Base-by-base conservation (phyloP, 495 filamentous ascomycete genomes). In the Aspergillus sclerotiicarbonarius region DNA sequence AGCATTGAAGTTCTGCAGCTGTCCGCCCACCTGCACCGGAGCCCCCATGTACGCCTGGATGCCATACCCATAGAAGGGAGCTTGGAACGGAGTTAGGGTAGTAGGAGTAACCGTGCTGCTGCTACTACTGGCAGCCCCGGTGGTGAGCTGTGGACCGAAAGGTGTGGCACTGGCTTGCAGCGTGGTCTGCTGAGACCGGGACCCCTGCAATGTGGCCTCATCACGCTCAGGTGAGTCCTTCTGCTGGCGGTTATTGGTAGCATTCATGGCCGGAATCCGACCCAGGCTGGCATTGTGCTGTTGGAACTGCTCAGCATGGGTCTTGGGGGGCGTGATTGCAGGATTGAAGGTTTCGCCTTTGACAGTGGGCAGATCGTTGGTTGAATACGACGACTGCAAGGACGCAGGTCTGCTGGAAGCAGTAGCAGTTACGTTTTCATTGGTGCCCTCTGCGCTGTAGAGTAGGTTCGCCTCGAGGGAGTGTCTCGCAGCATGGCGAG, bases 321-420 rank as follows among this genome's bases (percentile, higher is more conserved):
- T 83, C 60, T 86, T 88, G 3, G 78, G 71, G 16, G 79, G 74
- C 4, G 80, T 77, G 57, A 88, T 84, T 39, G 82, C 78, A 64
- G 72, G 66, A 47, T 74, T 73, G 67, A 71, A 65, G 37, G 73
- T 69, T 67, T 78, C 76, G 30, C 73, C 84, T 78, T 92, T 94
- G 61, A 91, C 76, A 1, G 92, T 96, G n/a, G 93, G 89, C 5
- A 97, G 76, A 64, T 97, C 94, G 68, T 87, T 90, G 19, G 91
- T 87, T 2, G 94, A 97, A 72, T 90, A 97, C 2, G 93, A 96
- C 4, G 89, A 85, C 71, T 92, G 88, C 35, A 95, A 71, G 12
- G 69, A 61, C 7, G 51, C 61, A 6, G 76, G 76, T 21, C 71
- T 73, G 62, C 51, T 68, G 0, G 72, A 69, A 1, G 70, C 33